Percentiles rank a stretch among this genome's conserved stretches.
phyloP scores from a whole-genome alignment of 2,329 filamentous ascomycete genomes.

The Malbranchea zuffiana region DNA sequence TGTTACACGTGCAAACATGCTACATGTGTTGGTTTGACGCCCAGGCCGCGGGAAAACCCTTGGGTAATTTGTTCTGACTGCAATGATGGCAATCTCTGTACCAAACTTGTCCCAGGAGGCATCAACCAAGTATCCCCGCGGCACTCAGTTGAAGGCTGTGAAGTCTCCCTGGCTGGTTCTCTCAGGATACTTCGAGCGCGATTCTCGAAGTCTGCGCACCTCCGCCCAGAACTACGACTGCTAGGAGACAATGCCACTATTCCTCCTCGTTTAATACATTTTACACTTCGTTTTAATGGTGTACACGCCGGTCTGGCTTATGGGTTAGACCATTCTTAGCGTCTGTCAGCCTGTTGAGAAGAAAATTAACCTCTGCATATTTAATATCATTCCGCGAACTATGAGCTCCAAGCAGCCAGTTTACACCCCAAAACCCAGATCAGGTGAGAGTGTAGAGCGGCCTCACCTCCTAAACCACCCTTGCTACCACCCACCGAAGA shows the following conservation, averaged over 20 bases:
- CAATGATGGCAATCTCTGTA: constrained; percentile 13
- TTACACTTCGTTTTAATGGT: constrained; percentile 14
- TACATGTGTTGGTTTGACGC: constrained; percentile 6
- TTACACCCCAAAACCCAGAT: too few relatives aligned
- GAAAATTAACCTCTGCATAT: too few relatives aligned
- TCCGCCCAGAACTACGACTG: constrained; percentile 16
- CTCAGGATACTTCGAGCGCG: constrained; percentile 15
- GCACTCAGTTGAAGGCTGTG: constrained; percentile 12
- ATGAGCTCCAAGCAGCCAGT: too few relatives aligned
- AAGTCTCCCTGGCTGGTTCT: constrained; percentile 11
- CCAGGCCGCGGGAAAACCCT: constrained; percentile 1
- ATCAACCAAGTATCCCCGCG: constrained; percentile 14
- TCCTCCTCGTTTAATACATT: constrained; percentile 14
- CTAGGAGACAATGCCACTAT: constrained; percentile 12
- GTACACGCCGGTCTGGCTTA: constrained; percentile 16
- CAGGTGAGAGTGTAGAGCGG: too few relatives aligned
- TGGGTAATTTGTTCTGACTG: constrained; percentile 16
- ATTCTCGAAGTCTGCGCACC: constrained; percentile 13
- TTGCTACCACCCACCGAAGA: too few relatives aligned
- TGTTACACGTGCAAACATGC: constrained; percentile 9
- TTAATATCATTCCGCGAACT: too few relatives aligned
- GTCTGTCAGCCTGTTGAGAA: too few relatives aligned
- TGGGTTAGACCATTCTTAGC: constrained; percentile 19
- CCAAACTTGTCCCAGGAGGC: constrained; percentile 13
- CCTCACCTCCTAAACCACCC: too few relatives aligned